A percentile compares a stretch with the other conserved stretches of the same genome.
Conservation (phyloP, 352 stramenopile species). For the Pythium dissimile region DNA sequence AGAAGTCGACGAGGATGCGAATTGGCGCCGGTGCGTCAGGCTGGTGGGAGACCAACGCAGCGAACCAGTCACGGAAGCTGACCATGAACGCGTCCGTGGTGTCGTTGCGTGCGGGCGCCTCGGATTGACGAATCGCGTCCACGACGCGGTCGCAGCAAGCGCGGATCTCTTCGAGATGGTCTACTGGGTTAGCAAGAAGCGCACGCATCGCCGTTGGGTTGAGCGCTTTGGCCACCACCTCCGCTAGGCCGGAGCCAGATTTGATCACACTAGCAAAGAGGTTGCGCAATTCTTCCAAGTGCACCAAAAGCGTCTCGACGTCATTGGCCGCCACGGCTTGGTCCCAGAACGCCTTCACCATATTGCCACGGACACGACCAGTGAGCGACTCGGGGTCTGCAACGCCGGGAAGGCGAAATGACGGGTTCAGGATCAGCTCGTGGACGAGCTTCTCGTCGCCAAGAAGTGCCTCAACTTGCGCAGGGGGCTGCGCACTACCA, state of each 20-base stretch:
- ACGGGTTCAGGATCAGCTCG: conserved; percentile 70
- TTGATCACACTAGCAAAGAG: conserved; percentile 29
- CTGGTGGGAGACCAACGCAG: conserved; percentile 17
- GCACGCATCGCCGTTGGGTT: conserved; percentile 24
- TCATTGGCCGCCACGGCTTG: conserved; percentile 48
- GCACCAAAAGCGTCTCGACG: conserved; percentile 35
- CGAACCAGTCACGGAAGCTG: conserved; percentile 27
- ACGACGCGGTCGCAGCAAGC: conserved; percentile 40
- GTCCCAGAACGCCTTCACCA: conserved; percentile 73
- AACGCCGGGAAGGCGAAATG: conserved; percentile 35
- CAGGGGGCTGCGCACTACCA: conserved; percentile 5
- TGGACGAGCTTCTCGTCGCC: conserved; percentile 60
- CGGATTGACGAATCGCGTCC: conserved; percentile 37
- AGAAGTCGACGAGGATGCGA: conserved; percentile 50
- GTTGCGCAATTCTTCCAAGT: conserved; percentile 47
- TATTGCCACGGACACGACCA: conserved; percentile 40
- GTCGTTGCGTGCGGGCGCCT: conserved; percentile 49
- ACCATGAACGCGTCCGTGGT: conserved; percentile 38
- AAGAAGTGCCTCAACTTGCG: conserved; percentile 44
- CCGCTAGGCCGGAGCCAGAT: conserved; percentile 28
- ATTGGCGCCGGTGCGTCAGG: conserved; percentile 2
- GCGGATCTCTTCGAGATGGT: conserved; percentile 32
- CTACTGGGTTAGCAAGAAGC: conserved; percentile 33
- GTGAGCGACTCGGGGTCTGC: conserved; percentile 23
- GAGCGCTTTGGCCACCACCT: conserved; percentile 39